These are phyloP conservation scores for Oryza glaberrima DNA, from an alignment of 176 grass and related monocot species.

Conservation along the genomic window DNA sequence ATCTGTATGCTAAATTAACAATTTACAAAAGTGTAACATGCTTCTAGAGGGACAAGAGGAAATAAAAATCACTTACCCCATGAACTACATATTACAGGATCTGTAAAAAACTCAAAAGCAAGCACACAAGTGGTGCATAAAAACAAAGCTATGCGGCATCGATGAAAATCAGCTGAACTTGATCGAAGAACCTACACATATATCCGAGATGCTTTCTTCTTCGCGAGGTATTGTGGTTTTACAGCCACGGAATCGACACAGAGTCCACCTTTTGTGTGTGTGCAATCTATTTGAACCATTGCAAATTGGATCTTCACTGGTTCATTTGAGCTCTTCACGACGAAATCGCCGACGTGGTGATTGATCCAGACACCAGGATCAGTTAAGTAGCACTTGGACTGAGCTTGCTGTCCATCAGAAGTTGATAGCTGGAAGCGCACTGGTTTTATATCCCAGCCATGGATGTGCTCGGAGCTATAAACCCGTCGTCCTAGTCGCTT, in stretches of 20 bases:
- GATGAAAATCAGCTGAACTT: constrained; percentile 10
- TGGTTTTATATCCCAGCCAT: constrained; percentile 91
- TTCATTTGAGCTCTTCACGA: constrained; percentile 51
- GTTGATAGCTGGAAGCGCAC: constrained; percentile 82
- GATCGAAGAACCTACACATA: constrained; percentile 24
- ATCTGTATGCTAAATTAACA: constrained; percentile 26
- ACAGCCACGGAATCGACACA: constrained; percentile 87
- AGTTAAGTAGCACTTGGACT: constrained; percentile 77
- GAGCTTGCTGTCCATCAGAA: constrained; percentile 75
- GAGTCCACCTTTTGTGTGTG: constrained; percentile 89
- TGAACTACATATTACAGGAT: constrained; percentile 35
- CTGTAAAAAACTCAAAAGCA: constrained; percentile 7
- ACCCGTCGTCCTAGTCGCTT: constrained; percentile 61
- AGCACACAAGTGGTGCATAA: background rate
- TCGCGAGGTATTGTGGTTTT: constrained; percentile 54
- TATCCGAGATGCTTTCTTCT: constrained; percentile 23
- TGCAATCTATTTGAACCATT: constrained; percentile 96
- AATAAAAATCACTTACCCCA: constrained; percentile 45
- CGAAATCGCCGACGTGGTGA: constrained; percentile 85
- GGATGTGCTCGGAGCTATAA: constrained; percentile 68
- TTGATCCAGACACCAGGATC: constrained; percentile 74
- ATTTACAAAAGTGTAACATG: constrained; percentile 37
- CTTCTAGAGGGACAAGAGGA: constrained; percentile 45
- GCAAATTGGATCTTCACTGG: constrained; percentile 60
- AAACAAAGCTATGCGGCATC: constrained; percentile 20